A percentile compares a stretch with the other conserved stretches of the same genome.
Conservation (phyloP, 192 early-diverging fungal species). For the Linnemannia elongata region DNA sequence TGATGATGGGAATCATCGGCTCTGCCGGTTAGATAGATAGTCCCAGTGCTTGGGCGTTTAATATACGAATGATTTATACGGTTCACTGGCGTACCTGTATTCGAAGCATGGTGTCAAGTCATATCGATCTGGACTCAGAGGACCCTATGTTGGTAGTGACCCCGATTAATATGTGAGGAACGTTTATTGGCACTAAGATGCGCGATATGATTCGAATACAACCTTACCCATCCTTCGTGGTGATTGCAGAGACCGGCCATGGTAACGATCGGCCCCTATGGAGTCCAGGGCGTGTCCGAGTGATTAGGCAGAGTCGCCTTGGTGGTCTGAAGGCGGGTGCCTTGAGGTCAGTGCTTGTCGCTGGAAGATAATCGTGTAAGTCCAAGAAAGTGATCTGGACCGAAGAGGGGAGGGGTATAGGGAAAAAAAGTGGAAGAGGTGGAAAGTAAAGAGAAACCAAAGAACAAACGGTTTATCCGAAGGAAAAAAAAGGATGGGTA, state of each 20-base stretch:
- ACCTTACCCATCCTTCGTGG: slow-evolving; percentile 29
- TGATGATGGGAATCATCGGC: neutral
- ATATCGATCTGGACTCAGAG: slow-evolving; percentile 41
- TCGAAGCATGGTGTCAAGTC: slow-evolving; percentile 52
- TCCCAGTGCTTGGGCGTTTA: neutral
- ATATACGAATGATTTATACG: no score
- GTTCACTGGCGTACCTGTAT: slow-evolving; percentile 24
- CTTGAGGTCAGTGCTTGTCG: no score
- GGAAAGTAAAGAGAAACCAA: no score
- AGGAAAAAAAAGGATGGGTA: no score
- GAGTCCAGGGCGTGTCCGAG: neutral
- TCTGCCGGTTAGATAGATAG: neutral
- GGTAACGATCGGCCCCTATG: neutral
- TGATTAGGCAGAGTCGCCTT: no score
- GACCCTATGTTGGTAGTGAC: slow-evolving; percentile 6
- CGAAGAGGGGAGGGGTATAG: no score
- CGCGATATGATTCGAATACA: neutral
- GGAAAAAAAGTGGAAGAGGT: no score
- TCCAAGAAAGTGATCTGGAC: no score
- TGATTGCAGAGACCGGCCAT: neutral
- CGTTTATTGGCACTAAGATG: neutral
- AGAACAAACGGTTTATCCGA: no score
- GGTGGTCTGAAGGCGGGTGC: no score
- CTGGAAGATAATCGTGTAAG: no score
- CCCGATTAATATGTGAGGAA: neutral